phyloP scores from a whole-genome alignment of 495 filamentous ascomycete species.

The Trichocladium uniseriatum region DNA sequence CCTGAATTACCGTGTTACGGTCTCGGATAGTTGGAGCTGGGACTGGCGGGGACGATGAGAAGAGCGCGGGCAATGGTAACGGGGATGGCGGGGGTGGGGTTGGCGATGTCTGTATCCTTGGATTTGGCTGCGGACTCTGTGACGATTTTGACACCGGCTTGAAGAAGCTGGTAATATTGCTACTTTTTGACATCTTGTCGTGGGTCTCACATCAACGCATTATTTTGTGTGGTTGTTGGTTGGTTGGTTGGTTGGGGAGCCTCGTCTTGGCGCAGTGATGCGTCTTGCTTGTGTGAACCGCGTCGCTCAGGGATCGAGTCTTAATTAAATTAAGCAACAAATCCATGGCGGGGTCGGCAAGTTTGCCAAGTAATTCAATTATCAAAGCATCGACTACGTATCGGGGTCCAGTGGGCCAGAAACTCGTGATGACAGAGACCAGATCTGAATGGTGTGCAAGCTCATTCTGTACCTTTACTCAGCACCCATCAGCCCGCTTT shows the following conservation, averaged over 20 bases:
- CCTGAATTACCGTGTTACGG: slow-evolving; percentile 45
- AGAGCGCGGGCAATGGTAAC: slow-evolving; percentile 7
- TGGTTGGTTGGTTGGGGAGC: background rate
- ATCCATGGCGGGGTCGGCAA: background rate
- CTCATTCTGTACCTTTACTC: too few relatives aligned
- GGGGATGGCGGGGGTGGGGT: slow-evolving; percentile 9
- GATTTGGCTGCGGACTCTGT: background rate
- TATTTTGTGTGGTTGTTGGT: background rate
- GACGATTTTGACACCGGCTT: slow-evolving; percentile 11
- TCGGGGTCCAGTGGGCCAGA: too few relatives aligned
- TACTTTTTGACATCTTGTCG: slow-evolving; percentile 13
- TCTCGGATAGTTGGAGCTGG: slow-evolving; percentile 17
- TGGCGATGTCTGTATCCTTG: slow-evolving; percentile 10
- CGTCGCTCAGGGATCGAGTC: too few relatives aligned
- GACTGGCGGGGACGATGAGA: slow-evolving; percentile 25
- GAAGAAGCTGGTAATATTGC: slow-evolving; percentile 20
- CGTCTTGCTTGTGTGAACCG: too few relatives aligned
- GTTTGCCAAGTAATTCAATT: too few relatives aligned
- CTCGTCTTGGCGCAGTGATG: background rate
- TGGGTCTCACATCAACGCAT: background rate
- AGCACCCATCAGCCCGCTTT: too few relatives aligned
- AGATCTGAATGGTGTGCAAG: too few relatives aligned
- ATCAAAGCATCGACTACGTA: too few relatives aligned
- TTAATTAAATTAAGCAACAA: too few relatives aligned
- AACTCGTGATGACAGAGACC: too few relatives aligned